Conservation (phyloP, 78 protist genomes). For the Dictyostelium capitatum region DNA sequence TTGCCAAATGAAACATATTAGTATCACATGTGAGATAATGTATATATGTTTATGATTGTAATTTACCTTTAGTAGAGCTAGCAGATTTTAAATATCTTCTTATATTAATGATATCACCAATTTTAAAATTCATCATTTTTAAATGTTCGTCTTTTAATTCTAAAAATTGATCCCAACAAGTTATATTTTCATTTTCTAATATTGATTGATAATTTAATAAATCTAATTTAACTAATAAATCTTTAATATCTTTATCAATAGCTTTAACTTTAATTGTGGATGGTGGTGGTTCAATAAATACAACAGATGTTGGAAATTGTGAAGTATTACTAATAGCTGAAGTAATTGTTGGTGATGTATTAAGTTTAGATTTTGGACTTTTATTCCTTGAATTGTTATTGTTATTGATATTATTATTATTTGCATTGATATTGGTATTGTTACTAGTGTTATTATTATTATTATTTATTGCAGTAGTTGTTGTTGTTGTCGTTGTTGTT, state of each 20-base stretch:
- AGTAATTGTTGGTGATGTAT: not conserved
- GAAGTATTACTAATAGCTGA: not conserved
- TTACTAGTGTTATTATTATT: not conserved
- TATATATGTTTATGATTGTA: not conserved
- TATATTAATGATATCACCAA: not conserved
- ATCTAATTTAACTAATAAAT: conserved; percentile 7
- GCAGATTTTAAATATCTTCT: not conserved
- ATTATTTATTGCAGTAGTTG: not conserved
- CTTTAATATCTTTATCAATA: not conserved
- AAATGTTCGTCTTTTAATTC: not conserved
- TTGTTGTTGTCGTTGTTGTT: not conserved
- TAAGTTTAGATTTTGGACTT: not conserved
- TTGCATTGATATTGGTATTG: not conserved
- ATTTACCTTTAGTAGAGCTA: not conserved
- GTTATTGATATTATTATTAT: not conserved
- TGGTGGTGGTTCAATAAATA: not conserved
- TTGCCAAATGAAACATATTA: not conserved
- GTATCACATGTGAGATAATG: not conserved
- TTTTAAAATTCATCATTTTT: conserved; percentile 21
- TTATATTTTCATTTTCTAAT: conserved; percentile 17
- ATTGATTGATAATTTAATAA: conserved; percentile 20
- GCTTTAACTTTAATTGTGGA: not conserved
- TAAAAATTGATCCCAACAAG: conserved; percentile 4
- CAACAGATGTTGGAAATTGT: too few relatives aligned
- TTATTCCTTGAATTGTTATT: too few relatives aligned